These are phyloP conservation scores for Ophiostoma novo-ulmi DNA, from an alignment of 2,329 filamentous ascomycete genomes.

Conservation along the genomic window DNA sequence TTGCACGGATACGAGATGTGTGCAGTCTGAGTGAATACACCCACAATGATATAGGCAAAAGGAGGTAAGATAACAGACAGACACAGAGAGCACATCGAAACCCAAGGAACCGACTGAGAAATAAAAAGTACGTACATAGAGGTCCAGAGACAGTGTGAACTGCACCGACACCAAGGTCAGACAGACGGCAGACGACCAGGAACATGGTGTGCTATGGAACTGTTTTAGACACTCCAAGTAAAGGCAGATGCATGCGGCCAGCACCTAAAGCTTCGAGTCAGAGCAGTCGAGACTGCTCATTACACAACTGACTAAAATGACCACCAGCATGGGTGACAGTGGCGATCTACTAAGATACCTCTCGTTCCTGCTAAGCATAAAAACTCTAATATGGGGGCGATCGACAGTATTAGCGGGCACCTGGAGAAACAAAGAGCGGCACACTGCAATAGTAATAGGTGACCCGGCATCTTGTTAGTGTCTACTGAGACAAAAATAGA, in stretches of 20 bases:
- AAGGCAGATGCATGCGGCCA: not conserved
- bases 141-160: too few species aligned
- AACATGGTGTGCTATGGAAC: not conserved
- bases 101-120: not conserved
- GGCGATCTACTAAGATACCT: not conserved
- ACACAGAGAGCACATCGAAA: not conserved
- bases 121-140: not conserved
- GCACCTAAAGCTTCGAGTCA: not conserved
- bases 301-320: not conserved
- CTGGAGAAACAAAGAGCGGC: not conserved
- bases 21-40: not conserved
- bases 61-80: not conserved
- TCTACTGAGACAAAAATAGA: constrained; percentile 13
- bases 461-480: not conserved
- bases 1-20: constrained; percentile 5
- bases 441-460: not conserved
- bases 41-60: not conserved
- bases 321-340: not conserved
- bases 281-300: too few species aligned
- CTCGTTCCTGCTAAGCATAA: constrained; percentile 10
- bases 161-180: not conserved
- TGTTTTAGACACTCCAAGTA: not conserved
- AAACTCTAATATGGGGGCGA: not conserved
- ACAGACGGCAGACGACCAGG: not conserved
- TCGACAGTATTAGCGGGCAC: not conserved